Evolutionary conservation across 805 yeast species (phyloP), one percentile per base, ranked within the genome.

Genomic region (Hanseniaspora lachancei): DNA sequence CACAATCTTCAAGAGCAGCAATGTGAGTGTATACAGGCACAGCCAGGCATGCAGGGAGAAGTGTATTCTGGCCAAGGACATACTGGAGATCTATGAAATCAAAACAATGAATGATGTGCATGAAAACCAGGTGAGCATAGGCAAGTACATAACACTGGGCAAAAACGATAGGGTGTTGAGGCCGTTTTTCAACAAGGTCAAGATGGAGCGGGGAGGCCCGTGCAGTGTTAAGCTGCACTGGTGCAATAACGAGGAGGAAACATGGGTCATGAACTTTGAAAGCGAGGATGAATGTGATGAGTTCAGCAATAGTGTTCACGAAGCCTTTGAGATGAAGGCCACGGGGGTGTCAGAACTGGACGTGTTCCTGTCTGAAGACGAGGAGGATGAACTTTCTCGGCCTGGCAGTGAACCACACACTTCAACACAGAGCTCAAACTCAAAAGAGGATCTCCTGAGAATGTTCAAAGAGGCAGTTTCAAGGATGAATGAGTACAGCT

Each of bases 181-280:
- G 63, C 95, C 95, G 4, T 76, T 86, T 15, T 68, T 86, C 53
- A 86, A 88, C 3, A 77, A 75, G 58, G 66, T 82, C 54, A 77
- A 79, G 61, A 72, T 86, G 2, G 66, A 84, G 58, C 70, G 85
- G 61, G 72, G 76, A 12, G 68, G 23, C 59, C 57, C 48, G 72
- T 71, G 50, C 77, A 75, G 60, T 36, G 10, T 55, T 27, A 36
- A 60, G 58, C 18, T 56, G 20, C 20, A 16, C 8, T 56, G 54
- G 48, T 52, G 41, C 18, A 50, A 41, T 20, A 35, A 44, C 13
- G 27, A 35, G 4, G 20, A 43, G 20, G 54, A 56, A 18, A 84
- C 79, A 66, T 86, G 95, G 95, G 73, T 40, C 5, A 20, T 56
- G 34, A 24, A 21, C 16, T 53, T 53, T 53, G 47, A 39, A 18